Evolutionary conservation across 2,329 filamentous ascomycete species (phyloP).

Genomic region (Fusarium coffeatum): DNA sequence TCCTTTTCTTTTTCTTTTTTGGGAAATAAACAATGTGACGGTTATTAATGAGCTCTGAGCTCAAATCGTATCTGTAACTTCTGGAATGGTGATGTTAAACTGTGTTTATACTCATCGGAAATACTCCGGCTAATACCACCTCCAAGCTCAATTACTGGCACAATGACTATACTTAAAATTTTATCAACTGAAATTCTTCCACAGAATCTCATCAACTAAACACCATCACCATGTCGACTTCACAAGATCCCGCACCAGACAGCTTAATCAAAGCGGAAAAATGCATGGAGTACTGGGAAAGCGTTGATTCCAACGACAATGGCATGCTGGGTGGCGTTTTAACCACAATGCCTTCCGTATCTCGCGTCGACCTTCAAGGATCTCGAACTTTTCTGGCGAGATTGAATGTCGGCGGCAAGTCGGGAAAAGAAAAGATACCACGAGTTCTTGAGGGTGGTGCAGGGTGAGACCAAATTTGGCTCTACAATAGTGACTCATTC

Average conservation of each 20-base stretch:
- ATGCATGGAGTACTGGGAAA: constrained; percentile 61
- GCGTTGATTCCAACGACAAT: constrained; percentile 60
- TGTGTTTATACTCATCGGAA: too few relatives aligned
- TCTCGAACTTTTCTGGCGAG: constrained; percentile 77
- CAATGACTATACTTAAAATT: too few relatives aligned
- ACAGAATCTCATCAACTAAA: neutral
- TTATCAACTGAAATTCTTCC: neutral
- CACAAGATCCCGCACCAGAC: constrained; percentile 39
- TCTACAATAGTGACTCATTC: neutral
- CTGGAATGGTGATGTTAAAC: too few relatives aligned
- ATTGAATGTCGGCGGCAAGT: constrained; percentile 60
- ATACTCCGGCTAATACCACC: too few relatives aligned
- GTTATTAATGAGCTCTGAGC: too few relatives aligned
- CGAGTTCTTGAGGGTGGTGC: constrained; percentile 55
- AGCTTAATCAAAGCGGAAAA: constrained; percentile 51
- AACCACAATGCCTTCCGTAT: constrained; percentile 70
- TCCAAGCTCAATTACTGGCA: too few relatives aligned
- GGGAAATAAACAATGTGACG: too few relatives aligned
- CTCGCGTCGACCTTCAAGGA: constrained; percentile 75
- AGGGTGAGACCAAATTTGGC: constrained; percentile 47
- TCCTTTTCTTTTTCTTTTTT: too few relatives aligned
- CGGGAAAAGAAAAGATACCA: constrained; percentile 47
- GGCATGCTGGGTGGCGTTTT: constrained; percentile 93
- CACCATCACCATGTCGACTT: constrained; percentile 7
- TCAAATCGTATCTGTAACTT: too few relatives aligned